Conservation (phyloP, 164 flowering plant species). For the Liriodendron chinense region DNA sequence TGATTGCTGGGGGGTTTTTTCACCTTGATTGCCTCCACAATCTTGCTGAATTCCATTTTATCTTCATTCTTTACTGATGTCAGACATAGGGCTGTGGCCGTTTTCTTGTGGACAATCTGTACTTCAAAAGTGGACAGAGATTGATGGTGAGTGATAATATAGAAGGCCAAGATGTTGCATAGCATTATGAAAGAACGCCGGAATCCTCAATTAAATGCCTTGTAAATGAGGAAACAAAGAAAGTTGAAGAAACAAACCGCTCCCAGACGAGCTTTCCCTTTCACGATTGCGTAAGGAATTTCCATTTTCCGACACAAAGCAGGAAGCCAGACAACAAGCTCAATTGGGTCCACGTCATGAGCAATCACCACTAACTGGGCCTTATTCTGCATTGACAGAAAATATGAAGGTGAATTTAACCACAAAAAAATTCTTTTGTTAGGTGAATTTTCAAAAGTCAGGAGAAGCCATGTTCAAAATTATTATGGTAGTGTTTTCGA, state of each 20-base stretch:
- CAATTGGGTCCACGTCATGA: conserved; percentile 84
- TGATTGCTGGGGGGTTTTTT: not conserved
- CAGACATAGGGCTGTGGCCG: conserved; percentile 70
- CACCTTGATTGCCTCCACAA: conserved; percentile 83
- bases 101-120: conserved; percentile 84
- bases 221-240: not conserved
- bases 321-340: conserved; percentile 87
- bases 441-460: no score
- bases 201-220: not conserved
- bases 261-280: conserved; percentile 80
- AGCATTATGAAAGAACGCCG: not conserved
- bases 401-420: not conserved
- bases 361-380: conserved; percentile 85
- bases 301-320: conserved; percentile 87
- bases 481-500: no score
- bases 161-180: not conserved
- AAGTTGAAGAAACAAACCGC: conserved; percentile 31
- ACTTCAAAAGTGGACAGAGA: not conserved
- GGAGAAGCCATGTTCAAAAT: no score
- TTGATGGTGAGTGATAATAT: not conserved
- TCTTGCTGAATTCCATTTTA: conserved; percentile 78
- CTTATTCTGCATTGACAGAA: conserved; percentile 49
- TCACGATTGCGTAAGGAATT: conserved; percentile 78
- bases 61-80: conserved; percentile 86
- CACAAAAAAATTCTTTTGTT: no score